Percentiles rank a stretch among this genome's conserved stretches.
Evolutionary conservation across 345 rosid genomes (phyloP).

Genomic region (Bruguiera sexangula): DNA sequence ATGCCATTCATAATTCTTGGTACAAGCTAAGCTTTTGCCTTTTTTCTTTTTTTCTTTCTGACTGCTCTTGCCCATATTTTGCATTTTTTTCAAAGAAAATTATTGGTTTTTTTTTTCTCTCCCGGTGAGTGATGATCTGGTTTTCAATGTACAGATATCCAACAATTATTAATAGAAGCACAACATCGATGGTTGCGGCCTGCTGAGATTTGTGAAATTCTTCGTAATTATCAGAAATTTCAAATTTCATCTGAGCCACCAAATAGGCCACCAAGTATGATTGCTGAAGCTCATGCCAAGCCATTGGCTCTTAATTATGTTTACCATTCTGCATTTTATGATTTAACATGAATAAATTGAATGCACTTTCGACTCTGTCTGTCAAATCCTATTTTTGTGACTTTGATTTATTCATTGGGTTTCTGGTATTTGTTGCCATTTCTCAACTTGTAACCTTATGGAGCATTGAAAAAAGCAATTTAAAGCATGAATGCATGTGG

Average conservation of each 20-base stretch:
- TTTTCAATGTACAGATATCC: conserved; percentile 28
- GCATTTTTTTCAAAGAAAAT: neutral
- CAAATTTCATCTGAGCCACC: conserved; percentile 78
- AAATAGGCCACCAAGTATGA: conserved; percentile 68
- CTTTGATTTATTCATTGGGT: too few relatives aligned
- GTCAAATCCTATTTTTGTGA: too few relatives aligned
- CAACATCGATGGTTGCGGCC: conserved; percentile 93
- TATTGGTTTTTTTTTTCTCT: neutral
- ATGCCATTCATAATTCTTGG: too few relatives aligned
- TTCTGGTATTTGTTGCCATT: too few relatives aligned
- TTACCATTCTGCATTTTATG: too few relatives aligned
- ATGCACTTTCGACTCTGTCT: too few relatives aligned
- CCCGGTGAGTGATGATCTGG: neutral
- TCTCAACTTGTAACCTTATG: too few relatives aligned
- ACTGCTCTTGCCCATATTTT: neutral
- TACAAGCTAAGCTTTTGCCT: neutral
- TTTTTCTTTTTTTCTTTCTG: neutral
- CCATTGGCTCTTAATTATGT: too few relatives aligned
- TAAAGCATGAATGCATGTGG: too few relatives aligned
- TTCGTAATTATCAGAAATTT: conserved; percentile 70
- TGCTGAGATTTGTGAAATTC: conserved; percentile 92
- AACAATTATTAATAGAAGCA: conserved; percentile 56
- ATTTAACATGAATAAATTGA: too few relatives aligned
- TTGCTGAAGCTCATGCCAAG: conserved; percentile 3
- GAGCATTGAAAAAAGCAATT: too few relatives aligned